Conservation (phyloP, 1,284 basidiomycete genomes). For the Mrakiaceae sp. region DNA sequence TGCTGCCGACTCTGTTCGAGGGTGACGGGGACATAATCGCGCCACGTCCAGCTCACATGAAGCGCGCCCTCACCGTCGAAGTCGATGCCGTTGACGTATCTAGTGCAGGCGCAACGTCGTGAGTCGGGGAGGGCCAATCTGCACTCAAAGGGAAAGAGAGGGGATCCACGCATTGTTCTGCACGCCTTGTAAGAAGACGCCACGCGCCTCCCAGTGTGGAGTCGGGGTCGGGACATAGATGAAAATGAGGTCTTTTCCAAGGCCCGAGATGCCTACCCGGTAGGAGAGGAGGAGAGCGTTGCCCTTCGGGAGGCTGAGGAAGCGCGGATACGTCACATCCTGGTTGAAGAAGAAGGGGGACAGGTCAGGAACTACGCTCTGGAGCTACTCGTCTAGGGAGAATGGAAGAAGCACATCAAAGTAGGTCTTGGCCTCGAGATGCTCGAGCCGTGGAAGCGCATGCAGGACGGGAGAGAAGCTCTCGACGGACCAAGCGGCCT, state of each 20-base stretch:
- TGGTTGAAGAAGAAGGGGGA: slow-evolving; percentile 27
- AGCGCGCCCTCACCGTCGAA: slow-evolving; percentile 32
- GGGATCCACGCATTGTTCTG: slow-evolving; percentile 10
- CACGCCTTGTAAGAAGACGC: slow-evolving; percentile 35
- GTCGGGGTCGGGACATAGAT: slow-evolving; percentile 23
- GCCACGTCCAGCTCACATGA: slow-evolving; percentile 39
- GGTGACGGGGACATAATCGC: slow-evolving; percentile 39
- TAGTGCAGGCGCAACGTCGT: slow-evolving; percentile 24
- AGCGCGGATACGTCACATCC: slow-evolving; percentile 39
- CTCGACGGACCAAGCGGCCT: slow-evolving; percentile 25
- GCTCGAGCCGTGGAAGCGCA: slow-evolving; percentile 34
- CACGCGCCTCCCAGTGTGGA: slow-evolving; percentile 30
- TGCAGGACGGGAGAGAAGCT: slow-evolving; percentile 29
- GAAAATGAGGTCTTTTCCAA: slow-evolving; percentile 41
- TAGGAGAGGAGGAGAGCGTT: slow-evolving; percentile 35
- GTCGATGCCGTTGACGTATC: slow-evolving; percentile 42
- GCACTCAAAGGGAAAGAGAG: background rate
- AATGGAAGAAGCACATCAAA: background rate
- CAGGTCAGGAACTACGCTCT: background rate
- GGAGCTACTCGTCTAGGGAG: slow-evolving; percentile 18
- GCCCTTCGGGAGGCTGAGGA: slow-evolving; percentile 29
- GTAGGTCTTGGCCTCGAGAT: slow-evolving; percentile 25
- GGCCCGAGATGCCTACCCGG: slow-evolving; percentile 37
- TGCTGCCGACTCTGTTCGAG: slow-evolving; percentile 36
- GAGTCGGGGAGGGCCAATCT: no score